These are phyloP conservation scores for Trichoderma virens DNA, from an alignment of 495 filamentous ascomycete genomes.

Conservation along the genomic window DNA sequence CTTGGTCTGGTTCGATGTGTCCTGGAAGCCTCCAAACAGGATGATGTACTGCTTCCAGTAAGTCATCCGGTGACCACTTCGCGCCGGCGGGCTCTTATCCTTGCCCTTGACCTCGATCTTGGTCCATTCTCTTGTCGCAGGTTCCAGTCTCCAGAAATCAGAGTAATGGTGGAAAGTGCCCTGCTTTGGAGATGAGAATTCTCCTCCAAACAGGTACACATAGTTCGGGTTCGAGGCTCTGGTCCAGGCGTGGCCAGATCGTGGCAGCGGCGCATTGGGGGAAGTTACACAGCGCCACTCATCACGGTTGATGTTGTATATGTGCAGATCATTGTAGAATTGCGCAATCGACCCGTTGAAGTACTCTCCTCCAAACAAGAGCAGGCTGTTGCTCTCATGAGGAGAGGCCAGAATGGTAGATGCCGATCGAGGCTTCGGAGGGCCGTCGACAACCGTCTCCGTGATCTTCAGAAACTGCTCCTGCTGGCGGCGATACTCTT, in stretches of 20 bases:
- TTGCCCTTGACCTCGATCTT: constrained; percentile 82
- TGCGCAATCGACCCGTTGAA: constrained; percentile 56
- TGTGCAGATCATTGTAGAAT: constrained; percentile 69
- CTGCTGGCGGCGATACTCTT: constrained; percentile 77
- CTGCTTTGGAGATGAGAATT: constrained; percentile 69
- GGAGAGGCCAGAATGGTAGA: constrained; percentile 77
- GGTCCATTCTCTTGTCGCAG: constrained; percentile 76
- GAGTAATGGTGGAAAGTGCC: constrained; percentile 99
- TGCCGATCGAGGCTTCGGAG: constrained; percentile 71
- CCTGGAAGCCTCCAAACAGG: constrained; percentile 66
- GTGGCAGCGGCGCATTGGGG: constrained; percentile 84
- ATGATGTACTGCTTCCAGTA: constrained; percentile 64
- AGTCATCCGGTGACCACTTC: constrained; percentile 92
- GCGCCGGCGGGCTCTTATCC: constrained; percentile 77
- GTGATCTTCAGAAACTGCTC: constrained; percentile 91
- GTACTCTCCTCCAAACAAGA: constrained; percentile 79
- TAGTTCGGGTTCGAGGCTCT: constrained; percentile 70
- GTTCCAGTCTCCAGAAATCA: constrained; percentile 92
- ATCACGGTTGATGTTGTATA: constrained; percentile 79
- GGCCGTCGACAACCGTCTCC: constrained; percentile 59
- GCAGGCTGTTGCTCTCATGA: constrained; percentile 76
- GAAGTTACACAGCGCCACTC: constrained; percentile 84
- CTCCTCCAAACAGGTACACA: constrained; percentile 89
- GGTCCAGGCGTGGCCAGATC: constrained; percentile 89
- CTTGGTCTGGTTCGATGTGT: constrained; percentile 86